phyloP scores from a whole-genome alignment of 129 eudicot species.

The Centella asiatica region DNA sequence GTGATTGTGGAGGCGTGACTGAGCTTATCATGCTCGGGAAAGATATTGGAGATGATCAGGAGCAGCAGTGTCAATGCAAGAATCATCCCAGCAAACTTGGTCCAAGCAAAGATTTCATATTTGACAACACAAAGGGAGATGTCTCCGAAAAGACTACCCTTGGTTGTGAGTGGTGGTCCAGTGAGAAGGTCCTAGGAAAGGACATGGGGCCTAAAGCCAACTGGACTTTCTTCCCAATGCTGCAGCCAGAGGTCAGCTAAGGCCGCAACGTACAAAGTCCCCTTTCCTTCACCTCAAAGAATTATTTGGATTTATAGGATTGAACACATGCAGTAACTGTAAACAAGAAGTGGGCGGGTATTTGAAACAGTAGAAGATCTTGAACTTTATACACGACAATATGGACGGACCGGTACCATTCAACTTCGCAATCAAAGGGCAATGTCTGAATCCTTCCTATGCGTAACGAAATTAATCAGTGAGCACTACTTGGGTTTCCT shows the following conservation, averaged over 20 bases:
- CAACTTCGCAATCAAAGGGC: neutral
- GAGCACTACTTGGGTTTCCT: constrained; percentile 4
- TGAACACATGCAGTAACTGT: neutral
- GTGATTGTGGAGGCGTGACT: constrained; percentile 25
- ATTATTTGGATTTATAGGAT: neutral
- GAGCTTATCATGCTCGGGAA: constrained; percentile 19
- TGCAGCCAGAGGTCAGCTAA: constrained; percentile 73
- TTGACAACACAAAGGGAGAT: constrained; percentile 55
- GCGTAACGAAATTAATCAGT: neutral
- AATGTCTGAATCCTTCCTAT: neutral
- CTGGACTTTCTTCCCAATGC: constrained; percentile 92
- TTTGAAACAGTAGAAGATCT: neutral
- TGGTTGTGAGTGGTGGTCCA: constrained; percentile 60
- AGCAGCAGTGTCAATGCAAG: constrained; percentile 31
- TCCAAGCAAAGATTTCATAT: constrained; percentile 68
- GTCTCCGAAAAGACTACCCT: constrained; percentile 23
- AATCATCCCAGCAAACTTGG: constrained; percentile 35
- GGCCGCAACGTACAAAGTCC: neutral
- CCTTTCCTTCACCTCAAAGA: neutral
- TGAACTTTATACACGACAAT: neutral
- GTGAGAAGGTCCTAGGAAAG: constrained; percentile 34
- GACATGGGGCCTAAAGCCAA: constrained; percentile 45
- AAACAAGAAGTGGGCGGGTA: neutral
- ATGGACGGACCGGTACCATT: neutral
- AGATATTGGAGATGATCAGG: constrained; percentile 27